phyloP scores from a whole-genome alignment of 768 basidiomycete genomes.

The Candolleomyces aberdarensis region DNA sequence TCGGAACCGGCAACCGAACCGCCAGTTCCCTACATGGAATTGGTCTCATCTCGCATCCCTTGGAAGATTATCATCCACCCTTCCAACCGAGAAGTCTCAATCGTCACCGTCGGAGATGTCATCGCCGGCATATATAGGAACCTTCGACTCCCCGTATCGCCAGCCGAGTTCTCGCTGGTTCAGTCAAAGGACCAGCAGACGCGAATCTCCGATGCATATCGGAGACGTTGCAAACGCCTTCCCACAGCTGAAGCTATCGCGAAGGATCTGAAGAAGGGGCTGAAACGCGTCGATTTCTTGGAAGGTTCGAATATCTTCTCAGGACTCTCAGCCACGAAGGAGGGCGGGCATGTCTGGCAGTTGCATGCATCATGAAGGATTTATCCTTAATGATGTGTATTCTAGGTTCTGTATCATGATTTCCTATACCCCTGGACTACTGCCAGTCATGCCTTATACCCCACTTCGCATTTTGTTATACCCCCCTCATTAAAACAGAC shows the following conservation, averaged over 20 bases:
- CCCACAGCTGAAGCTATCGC: conserved; percentile 24
- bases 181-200: conserved; percentile 24
- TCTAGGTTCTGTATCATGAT: background rate
- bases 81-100: conserved; percentile 9
- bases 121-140: conserved; percentile 41
- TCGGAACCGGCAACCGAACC: conserved; percentile 40
- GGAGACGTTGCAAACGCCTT: conserved; percentile 35
- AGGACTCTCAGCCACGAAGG: conserved; percentile 44
- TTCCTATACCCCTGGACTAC: background rate
- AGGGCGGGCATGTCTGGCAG: conserved; percentile 41
- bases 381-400: background rate
- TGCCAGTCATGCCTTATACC: background rate
- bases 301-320: conserved; percentile 43
- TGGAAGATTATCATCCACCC: conserved; percentile 30
- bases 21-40: conserved; percentile 29
- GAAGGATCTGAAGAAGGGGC: conserved; percentile 42
- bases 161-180: conserved; percentile 37
- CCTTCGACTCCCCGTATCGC: conserved; percentile 44
- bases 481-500: background rate
- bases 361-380: conserved; percentile 21
- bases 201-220: conserved; percentile 45
- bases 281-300: conserved; percentile 57
- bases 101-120: conserved; percentile 48
- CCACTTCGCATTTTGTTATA: background rate
- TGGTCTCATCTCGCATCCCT: conserved; percentile 30